Percentiles rank a stretch among this genome's conserved stretches.
phyloP scores from a whole-genome alignment of 228 moss, liverwort and hornwort genomes.

The Sphagnum magellanicum region DNA sequence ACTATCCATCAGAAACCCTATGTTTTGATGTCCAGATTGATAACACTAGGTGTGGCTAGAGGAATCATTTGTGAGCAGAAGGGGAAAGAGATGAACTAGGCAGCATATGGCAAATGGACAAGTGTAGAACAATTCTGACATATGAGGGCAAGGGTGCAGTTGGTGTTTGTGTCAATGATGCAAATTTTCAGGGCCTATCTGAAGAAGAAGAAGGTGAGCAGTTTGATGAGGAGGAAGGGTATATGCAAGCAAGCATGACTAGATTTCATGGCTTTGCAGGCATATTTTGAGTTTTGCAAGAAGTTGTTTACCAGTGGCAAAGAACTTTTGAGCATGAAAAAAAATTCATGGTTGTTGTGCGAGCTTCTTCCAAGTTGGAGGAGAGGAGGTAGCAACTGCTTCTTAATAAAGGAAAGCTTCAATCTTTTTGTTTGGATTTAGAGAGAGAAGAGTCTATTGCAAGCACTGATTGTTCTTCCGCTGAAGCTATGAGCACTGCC shows the following conservation, averaged over 20 bases:
- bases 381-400: too few relatives aligned
- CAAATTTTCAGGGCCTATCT: too few relatives aligned
- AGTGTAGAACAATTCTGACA: background rate
- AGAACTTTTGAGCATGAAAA: too few relatives aligned
- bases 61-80: background rate
- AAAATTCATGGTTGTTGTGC: too few relatives aligned
- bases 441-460: background rate
- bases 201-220: background rate
- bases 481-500: background rate
- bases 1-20: background rate
- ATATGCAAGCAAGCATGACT: background rate
- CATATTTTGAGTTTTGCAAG: background rate
- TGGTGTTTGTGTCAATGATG: background rate
- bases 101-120: background rate
- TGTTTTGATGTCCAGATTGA: background rate
- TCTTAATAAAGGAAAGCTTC: too few relatives aligned
- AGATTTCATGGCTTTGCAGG: background rate
- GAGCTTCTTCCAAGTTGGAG: too few relatives aligned
- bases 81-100: background rate
- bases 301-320: background rate
- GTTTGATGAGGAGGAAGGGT: background rate
- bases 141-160: background rate
- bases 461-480: background rate
- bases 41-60: conserved; percentile 1
- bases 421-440: too few relatives aligned